Base-by-base conservation (phyloP, 495 filamentous ascomycete species). In the Corynascus novoguineensis region DNA sequence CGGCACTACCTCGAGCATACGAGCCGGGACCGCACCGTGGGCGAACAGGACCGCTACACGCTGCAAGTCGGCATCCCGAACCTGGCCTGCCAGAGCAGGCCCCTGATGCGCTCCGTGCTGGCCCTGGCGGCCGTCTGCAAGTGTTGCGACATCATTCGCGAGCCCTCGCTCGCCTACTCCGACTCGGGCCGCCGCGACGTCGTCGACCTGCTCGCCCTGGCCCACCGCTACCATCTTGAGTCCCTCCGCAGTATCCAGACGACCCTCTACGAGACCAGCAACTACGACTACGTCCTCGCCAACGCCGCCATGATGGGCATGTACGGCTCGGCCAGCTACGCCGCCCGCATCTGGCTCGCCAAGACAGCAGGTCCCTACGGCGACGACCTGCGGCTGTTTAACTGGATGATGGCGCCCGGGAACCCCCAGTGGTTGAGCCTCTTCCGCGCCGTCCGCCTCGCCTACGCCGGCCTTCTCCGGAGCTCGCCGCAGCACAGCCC, bases 241-340 rank as follows among this genome's bases (percentile, higher is more conserved):
- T 71, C 72, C 0, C 58, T 76, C 10, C 64, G 50, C 5, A 60
- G 69, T 27, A 67, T 73, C 8, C 68, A 71, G 50, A 59, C 55
- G 0, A 50, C 64, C 0, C 60, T 74, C 19, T 63, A 61, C 5
- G 58, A 68, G 25, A 11, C 50, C 22, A 50, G 59, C 15, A 51
- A 70, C 4, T 65, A 68, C 12, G 72, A 76, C 57, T 51, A 66
- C 46, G 57, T 74, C 4, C 69, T 78, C 7, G 72, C 73, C 15
- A 78, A 75, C 53, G 72, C 75, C 1, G 70, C 73, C 9, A 60
- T 78, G 61, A 78, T 78, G 73, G 73, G 68, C 22, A 62, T 77
- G 63, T 76, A 77, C 51, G 73, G 68, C 5, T 74, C 73, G 4
- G 69, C 58, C 5, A 75, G 67, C 49, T 71, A 76, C 38, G 65